Base-by-base conservation (phyloP, 345 rosid genomes). In the Euphorbia peplus region DNA sequence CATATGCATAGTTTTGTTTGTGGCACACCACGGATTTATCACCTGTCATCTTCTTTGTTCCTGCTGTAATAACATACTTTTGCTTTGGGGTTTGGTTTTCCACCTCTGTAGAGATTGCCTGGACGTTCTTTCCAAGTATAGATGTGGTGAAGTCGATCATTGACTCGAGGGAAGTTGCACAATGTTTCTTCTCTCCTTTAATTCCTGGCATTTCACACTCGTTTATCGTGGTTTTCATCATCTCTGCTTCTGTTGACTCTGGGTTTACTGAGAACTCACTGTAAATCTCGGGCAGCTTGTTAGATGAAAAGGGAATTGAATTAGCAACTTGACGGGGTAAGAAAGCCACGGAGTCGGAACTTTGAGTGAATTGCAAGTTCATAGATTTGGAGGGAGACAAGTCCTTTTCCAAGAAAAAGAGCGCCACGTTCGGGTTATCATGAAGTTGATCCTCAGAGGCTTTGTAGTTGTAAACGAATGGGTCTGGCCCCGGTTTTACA, bases 361-460 rank as follows among this genome's bases (percentile, higher is more conserved):
- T 83, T 76, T 70, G 58, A 4, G 83, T 64, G 86, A 95, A 91
- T 37, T 82, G 72, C 64, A 95, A 60, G 74, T 76, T 79, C 95
- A 91, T 83, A 6, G 68, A 47, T 30, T 79, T 85, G 22, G 88
- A 83, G 1, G 80, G 76, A 53, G 82, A 79, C 75, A 95, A 28
- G 68, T 89, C 88, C 68, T 91, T 89, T 64, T 91, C 98, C 79
- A 88, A 75, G 89, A 95, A 95, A 78, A 95, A 91, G 18, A 88
- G 71, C 24, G 96, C 90, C 16, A 72, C 84, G 30, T 74, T 83
- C 8, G 87, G 90, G 65, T 85, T 70, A 4, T 83, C 87, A 15
- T 75, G 93, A 24, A 88, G 75, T 75, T 95, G 99, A 54, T 78
- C 82, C 67, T 83, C 85, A 1, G 80, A 70, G 29, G 97, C 93